Evolutionary conservation across 176 grass and related monocot species (phyloP).

Genomic region (Musa troglodytarum): DNA sequence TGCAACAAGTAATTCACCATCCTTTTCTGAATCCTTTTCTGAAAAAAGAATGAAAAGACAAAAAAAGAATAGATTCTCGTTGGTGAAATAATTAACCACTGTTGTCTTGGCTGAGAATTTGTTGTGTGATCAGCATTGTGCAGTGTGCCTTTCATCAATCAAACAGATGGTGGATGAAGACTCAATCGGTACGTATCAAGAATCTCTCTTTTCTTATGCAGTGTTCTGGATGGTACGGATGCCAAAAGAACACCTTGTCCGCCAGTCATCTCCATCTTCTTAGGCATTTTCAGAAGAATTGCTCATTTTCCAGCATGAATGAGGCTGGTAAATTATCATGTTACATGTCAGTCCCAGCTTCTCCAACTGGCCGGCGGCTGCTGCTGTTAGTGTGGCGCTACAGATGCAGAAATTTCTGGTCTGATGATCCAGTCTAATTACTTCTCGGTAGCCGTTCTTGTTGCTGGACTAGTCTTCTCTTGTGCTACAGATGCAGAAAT

Average conservation of each 20-base stretch:
- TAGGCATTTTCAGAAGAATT: not conserved
- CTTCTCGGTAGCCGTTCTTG: constrained; percentile 15
- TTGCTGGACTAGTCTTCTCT: constrained; percentile 4
- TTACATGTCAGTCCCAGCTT: not conserved
- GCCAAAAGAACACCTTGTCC: not conserved
- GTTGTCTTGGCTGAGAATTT: not conserved
- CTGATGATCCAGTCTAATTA: constrained; percentile 15
- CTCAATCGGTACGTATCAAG: not conserved
- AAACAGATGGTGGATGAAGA: not conserved
- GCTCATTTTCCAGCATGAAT: not conserved
- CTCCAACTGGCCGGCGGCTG: not conserved
- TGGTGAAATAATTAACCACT: not conserved
- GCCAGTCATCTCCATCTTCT: not conserved
- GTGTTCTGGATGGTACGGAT: not conserved
- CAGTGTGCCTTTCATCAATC: not conserved
- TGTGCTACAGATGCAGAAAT: not conserved
- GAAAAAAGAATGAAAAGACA: not conserved
- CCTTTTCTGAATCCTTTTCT: not conserved
- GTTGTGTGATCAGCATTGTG: not conserved
- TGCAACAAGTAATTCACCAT: not conserved
- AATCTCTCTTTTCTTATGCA: not conserved
- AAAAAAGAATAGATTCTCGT: not conserved
- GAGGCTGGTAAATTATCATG: not conserved
- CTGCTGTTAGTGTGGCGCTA: not conserved
- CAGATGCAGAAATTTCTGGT: not conserved